Conservation (phyloP, 108 stramenopile genomes). For the Nannochloropsis oceanica region DNA sequence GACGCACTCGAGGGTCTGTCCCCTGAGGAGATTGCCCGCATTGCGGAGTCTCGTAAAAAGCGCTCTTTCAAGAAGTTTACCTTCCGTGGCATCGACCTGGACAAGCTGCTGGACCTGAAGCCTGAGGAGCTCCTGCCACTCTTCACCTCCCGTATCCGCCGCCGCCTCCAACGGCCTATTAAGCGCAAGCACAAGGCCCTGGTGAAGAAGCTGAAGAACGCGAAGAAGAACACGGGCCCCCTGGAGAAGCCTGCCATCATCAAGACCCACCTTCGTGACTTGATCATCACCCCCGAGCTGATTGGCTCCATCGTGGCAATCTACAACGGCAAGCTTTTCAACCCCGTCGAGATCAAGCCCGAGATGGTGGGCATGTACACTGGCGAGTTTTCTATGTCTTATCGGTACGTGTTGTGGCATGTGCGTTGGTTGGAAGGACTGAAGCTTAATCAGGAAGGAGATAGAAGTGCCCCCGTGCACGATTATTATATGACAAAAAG, state of each 20-base stretch:
- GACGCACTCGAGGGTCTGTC: conserved; percentile 51
- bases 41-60: conserved; percentile 98
- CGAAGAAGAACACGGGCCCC: conserved; percentile 92
- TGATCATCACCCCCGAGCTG: conserved; percentile 99
- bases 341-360: conserved; percentile 97
- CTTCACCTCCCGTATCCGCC: conserved; percentile 79
- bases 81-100: conserved; percentile 95
- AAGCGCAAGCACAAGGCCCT: conserved; percentile 98
- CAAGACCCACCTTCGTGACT: conserved; percentile 98
- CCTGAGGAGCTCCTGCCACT: conserved; percentile 96
- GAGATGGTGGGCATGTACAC: conserved; percentile 99
- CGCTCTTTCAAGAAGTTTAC: conserved; percentile 99
- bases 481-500: background rate
- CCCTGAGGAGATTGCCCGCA: conserved; percentile 61
- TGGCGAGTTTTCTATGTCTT: conserved; percentile 99
- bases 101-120: conserved; percentile 89
- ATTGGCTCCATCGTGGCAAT: conserved; percentile 96
- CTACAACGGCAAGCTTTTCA: conserved; percentile 99
- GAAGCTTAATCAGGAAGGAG: background rate
- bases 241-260: conserved; percentile 95
- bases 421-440: background rate
- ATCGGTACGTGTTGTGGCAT: conserved; percentile 50
- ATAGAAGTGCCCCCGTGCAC: conserved; percentile 66
- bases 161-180: conserved; percentile 93
- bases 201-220: conserved; percentile 94